Conservation (phyloP, 306 rosid species). For the Potentilla sterilis region DNA sequence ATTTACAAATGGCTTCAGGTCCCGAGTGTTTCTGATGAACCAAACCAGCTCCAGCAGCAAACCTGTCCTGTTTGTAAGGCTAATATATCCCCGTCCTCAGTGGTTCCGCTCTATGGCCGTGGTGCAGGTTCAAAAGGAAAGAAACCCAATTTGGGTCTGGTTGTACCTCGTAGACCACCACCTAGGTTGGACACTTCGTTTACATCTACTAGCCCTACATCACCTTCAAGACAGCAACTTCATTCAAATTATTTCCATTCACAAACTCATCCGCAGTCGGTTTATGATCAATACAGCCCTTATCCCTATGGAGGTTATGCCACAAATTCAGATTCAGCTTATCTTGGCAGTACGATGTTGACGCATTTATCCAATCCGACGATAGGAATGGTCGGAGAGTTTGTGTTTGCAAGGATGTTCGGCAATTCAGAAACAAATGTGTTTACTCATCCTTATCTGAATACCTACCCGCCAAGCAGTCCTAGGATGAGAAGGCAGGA, state of each 20-base stretch:
- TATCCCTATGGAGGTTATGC: slow-evolving; percentile 47
- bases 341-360: slow-evolving; percentile 52
- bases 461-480: slow-evolving; percentile 37
- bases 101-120: slow-evolving; percentile 92
- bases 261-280: slow-evolving; percentile 41
- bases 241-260: slow-evolving; percentile 51
- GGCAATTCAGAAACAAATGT: slow-evolving; percentile 49
- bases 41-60: slow-evolving; percentile 31
- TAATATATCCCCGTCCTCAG: slow-evolving; percentile 49
- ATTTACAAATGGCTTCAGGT: slow-evolving; percentile 83
- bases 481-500: slow-evolving; percentile 89
- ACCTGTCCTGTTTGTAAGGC: slow-evolving; percentile 90
- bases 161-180: slow-evolving; percentile 67
- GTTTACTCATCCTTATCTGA: slow-evolving; percentile 39
- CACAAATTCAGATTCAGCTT: slow-evolving; percentile 36
- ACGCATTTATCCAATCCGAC: slow-evolving; percentile 58
- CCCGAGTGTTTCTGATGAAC: slow-evolving; percentile 43
- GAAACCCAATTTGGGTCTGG: slow-evolving; percentile 46
- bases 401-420: slow-evolving; percentile 63
- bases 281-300: slow-evolving; percentile 54
- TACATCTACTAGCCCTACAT: slow-evolving; percentile 34
- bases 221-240: slow-evolving; percentile 38
- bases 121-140: slow-evolving; percentile 53
- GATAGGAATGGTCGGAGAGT: slow-evolving; percentile 76
- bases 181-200: slow-evolving; percentile 40